Evolutionary conservation across 2,329 filamentous ascomycete genomes (phyloP), one percentile per base, ranked within the genome.

Genomic region (Incumbomyces delicatus): DNA sequence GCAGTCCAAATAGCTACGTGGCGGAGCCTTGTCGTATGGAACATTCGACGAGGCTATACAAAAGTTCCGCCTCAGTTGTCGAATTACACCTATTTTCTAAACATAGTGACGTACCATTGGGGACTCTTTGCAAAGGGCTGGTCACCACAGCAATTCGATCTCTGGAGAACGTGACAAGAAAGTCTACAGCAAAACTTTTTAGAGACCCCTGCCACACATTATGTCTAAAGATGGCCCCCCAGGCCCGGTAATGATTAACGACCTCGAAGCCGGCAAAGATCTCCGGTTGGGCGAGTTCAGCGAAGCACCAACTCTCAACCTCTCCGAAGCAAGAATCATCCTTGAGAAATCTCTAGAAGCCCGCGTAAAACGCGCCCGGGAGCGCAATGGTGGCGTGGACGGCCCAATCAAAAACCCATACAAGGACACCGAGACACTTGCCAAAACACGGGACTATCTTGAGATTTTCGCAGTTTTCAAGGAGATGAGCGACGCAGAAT

Each of bases 401-500:
- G 10, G 12, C 8, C 12, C 31, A 16, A 31, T 12, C 31, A n/a
- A 22, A 8, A 50, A 33, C 48, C 85, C 80, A 61, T 49, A 46
- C 42, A 48, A 56, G 35, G 53, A 57, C 43, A 57, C 53, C 16
- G 55, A 58, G 18, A 88, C 89, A 65, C 76, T 95, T 47, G 81
- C 79, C 53, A 89, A 94, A 66, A 95, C 90, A 20, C 77, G 88
- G 55, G 87, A 89, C 61, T 96, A 98, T 68, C 80, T 96, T 45
- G 88, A 95, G 59, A 81, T 88, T 53, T 98, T 98, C 68, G 85
- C 89, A 14, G 85, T 92, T 31, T 96, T 96, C 76, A 94, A 95
- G 70, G 82, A 89, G 60, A 88, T 90, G 65, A 87, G 94, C 65
- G 92, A 92, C 56, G 85, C 95, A 61, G 86, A 95, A 69, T 86